A percentile compares a stretch with the other conserved stretches of the same genome.
Evolutionary conservation across 371 early-diverging fungal species (phyloP).

Genomic region (Syncephalastrum monosporum): DNA sequence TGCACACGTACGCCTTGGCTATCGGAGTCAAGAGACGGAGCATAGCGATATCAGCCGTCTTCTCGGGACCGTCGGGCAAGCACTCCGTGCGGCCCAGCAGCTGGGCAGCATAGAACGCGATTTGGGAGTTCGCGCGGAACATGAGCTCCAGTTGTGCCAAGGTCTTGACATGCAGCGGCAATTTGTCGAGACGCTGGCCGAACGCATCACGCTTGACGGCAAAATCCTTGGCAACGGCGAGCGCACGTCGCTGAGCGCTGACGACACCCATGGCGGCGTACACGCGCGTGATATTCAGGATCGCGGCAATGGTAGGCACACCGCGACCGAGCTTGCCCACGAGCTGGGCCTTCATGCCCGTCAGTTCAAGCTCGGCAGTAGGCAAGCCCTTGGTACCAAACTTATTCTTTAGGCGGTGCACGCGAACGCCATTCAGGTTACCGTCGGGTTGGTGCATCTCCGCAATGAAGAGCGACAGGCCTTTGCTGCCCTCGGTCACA

Average conservation of each 20-base stretch:
- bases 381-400: conserved; percentile 68
- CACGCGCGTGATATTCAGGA: conserved; percentile 68
- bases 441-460: conserved; percentile 55
- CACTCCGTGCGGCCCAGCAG: conserved; percentile 59
- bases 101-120: conserved; percentile 52
- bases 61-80: conserved; percentile 2
- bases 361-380: conserved; percentile 70
- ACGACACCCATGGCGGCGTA: conserved; percentile 56
- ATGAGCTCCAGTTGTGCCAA: conserved; percentile 54
- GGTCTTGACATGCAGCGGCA: conserved; percentile 63
- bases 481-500: conserved; percentile 47
- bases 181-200: conserved; percentile 34
- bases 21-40: conserved; percentile 69
- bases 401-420: conserved; percentile 68
- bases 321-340: conserved; percentile 60
- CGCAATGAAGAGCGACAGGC: conserved; percentile 62
- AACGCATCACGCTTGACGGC: conserved; percentile 53
- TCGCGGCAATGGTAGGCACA: conserved; percentile 58
- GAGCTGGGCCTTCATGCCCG: conserved; percentile 55
- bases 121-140: conserved; percentile 52
- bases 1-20: conserved; percentile 58
- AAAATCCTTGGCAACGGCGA: conserved; percentile 60
- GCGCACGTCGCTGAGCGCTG: conserved; percentile 44
- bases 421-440: conserved; percentile 57
- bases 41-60: conserved; percentile 34